Conservation (phyloP, 1,284 basidiomycete species). For the Ganoderma boninense region DNA sequence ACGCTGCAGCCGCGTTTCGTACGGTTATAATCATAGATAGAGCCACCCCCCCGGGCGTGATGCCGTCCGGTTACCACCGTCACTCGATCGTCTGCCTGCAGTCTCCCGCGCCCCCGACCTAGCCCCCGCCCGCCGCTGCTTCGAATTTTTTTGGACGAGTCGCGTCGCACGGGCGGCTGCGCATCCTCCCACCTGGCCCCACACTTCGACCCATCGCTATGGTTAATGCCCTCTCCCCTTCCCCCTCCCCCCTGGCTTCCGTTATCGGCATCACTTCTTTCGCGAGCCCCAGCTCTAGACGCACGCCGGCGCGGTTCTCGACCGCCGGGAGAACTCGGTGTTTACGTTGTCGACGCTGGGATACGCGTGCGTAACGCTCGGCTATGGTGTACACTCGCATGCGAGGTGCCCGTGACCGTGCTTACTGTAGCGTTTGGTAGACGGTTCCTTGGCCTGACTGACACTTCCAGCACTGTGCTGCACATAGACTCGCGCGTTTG, state of each 20-base stretch:
- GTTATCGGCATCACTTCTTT: background rate
- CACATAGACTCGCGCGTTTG: too few species aligned
- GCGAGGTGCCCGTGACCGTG: background rate
- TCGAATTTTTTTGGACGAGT: background rate
- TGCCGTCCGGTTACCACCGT: background rate
- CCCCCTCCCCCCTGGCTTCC: background rate
- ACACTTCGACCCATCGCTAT: conserved; percentile 5
- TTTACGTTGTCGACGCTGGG: conserved; percentile 1
- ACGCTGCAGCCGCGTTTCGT: background rate
- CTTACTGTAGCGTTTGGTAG: background rate
- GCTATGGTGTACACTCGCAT: background rate
- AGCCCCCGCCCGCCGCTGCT: background rate
- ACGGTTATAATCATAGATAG: background rate
- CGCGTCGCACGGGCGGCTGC: conserved; percentile 1
- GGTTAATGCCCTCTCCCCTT: background rate
- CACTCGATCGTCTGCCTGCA: background rate
- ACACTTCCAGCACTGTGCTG: too few species aligned
- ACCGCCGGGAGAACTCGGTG: background rate
- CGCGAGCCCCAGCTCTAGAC: background rate
- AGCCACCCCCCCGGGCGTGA: background rate
- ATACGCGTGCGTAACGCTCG: background rate
- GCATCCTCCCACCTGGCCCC: conserved; percentile 3
- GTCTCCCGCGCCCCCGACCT: background rate
- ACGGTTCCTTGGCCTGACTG: background rate
- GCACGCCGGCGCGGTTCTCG: background rate